Evolutionary conservation across 2,329 filamentous ascomycete species (phyloP), one percentile per base, ranked within the genome.

Genomic region (Aureobasidium namibiae): DNA sequence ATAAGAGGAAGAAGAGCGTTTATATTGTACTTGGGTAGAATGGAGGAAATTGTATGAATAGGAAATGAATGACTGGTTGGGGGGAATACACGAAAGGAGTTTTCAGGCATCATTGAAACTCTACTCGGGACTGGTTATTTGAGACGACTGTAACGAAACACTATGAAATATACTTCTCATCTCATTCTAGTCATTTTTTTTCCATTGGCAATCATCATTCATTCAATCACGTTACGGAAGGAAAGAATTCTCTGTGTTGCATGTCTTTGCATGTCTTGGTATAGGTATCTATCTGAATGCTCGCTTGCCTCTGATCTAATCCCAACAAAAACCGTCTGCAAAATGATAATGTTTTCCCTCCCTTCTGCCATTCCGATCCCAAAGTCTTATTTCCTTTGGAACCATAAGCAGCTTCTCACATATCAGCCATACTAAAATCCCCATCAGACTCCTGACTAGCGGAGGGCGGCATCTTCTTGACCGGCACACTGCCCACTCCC

Each of bases 391-490:
- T n/a, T n/a, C n/a, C n/a, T n/a, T n/a, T n/a, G n/a, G n/a, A n/a
- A n/a, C n/a, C n/a, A n/a, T n/a, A n/a, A n/a, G n/a, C n/a, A n/a
- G 31, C 14, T 11, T 14, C 13, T 39, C 26, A 56, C 26, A 42
- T 23, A 3, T 57, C 54, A 18, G 54, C 41, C 54, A 57, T 57
- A 33, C n/a, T 48, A 16, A 57, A 31, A 21, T 57, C 54, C 10
- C 41, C 54, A 39, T 57, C 42, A 11, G 33, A 39, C 29, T 57
- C 42, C 31, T 59, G 46, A 10, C 21, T 45, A 9, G 52, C 38
- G 18, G 2, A 26, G 16, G 57, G 57, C 6, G 59, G 61, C 41
- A 67, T 57, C 59, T 68, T 70, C 63, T 70, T 70, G 16, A 69
- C 67, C 1, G 68, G 67, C 13, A 70, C 61, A 34, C 60, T 68